Evolutionary conservation across 2,329 filamentous ascomycete species (phyloP), one percentile per base, ranked within the genome.

Genomic region (Sporothrix variecibatus): DNA sequence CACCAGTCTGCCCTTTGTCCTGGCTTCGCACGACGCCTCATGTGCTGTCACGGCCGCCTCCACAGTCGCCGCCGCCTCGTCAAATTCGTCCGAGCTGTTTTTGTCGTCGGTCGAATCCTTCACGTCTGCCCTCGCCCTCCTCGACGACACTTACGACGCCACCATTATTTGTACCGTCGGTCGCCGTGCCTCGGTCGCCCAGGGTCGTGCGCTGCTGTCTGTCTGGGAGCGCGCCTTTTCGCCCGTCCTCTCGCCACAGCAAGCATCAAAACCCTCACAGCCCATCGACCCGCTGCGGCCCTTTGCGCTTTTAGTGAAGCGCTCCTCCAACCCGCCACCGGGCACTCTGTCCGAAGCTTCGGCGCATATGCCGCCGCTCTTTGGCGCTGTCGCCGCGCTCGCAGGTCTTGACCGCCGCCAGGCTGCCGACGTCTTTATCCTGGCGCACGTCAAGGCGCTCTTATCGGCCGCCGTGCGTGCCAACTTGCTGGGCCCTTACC

Each of bases 101-200:
- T 4, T 26, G 7, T 46, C 38, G 12, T 40, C 73, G 2, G 38
- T 75, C 1, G 43, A 74, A 1, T 31, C 71, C 1, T 64, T 76
- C 6, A 65, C 74, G 0, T 49, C 68, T 0, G 74, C 78, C 2
- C 83, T 94, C 5, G 80, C 85, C 11, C 81, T 82, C 0, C 85
- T 95, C 6, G 93, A 95, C 83, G 93, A 96, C 82, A 85, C 88
- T 77, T 89, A 93, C 68, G 94, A 96, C 81, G 93, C 94, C 9
- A 88, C 89, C 38, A 91, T 93, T 9, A 87, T 93, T 62, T 96
- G 93, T 82, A 90, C 92, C n/a, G 93, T 96, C 17, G 93, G 91
- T 15, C 87, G 93, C 0, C 88, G 93, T 23, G 93, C 93, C 0
- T 93, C 91, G 76, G 87, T 92, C 68, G 90, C 92, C 0, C 93